Evolutionary conservation across 768 basidiomycete species (phyloP).

Genomic region (Leccinum longicurvipes): DNA sequence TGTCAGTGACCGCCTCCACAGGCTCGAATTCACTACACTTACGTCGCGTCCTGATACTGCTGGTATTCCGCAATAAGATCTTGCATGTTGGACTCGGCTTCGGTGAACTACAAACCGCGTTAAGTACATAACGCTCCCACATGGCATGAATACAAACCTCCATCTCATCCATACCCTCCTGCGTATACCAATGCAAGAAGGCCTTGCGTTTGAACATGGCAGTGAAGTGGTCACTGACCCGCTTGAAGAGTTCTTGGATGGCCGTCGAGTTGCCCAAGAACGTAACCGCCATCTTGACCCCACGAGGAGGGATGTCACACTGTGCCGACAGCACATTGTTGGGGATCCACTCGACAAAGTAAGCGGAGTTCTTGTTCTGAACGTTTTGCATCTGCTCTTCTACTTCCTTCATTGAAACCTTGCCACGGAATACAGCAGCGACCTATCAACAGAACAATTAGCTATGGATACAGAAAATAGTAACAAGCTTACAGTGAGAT

Average conservation of each 20-base stretch:
- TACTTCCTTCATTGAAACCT: constrained; percentile 99
- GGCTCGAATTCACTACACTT: constrained; percentile 32
- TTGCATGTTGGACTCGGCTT: constrained; percentile 99
- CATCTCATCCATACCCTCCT: constrained; percentile 99
- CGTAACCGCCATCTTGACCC: constrained; percentile 94
- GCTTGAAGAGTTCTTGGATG: constrained; percentile 98
- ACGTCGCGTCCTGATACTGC: constrained; percentile 94
- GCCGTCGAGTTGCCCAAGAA: constrained; percentile 98
- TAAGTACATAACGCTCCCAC: neutral
- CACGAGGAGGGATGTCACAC: constrained; percentile 96
- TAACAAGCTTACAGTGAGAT: constrained; percentile 72
- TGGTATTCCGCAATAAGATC: constrained; percentile 98
- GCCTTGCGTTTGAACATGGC: constrained; percentile 99
- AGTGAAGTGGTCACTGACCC: constrained; percentile 97
- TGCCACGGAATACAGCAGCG: constrained; percentile 97
- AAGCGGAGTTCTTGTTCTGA: constrained; percentile 95
- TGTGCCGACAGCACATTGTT: constrained; percentile 98
- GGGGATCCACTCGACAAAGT: constrained; percentile 99
- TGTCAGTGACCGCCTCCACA: constrained; percentile 9
- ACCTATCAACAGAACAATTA: constrained; percentile 43
- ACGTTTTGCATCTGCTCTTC: constrained; percentile 99
- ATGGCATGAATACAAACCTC: constrained; percentile 46
- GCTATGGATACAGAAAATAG: neutral
- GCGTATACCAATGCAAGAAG: constrained; percentile 98
- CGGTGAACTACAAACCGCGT: constrained; percentile 65